Evolutionary conservation across 192 early-diverging fungal genomes (phyloP).

Genomic region (Entomortierella lignicola): DNA sequence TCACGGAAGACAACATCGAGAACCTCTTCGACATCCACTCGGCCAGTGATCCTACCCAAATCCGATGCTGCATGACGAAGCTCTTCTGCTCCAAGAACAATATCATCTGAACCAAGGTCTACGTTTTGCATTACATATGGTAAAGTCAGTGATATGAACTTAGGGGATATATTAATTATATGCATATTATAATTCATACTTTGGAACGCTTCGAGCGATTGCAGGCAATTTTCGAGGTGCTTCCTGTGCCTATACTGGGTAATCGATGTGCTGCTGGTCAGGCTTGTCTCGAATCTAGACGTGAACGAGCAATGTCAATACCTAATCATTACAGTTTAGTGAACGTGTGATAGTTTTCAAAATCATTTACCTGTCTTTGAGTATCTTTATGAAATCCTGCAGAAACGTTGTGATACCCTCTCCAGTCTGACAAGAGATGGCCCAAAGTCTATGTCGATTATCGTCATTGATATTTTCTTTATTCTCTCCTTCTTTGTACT

Average conservation of each 20-base stretch:
- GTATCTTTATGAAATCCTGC: slow-evolving; percentile 43
- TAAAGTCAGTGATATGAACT: slow-evolving; percentile 1
- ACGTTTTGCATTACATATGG: neutral
- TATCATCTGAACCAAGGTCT: slow-evolving; percentile 55
- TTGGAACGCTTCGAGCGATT: slow-evolving; percentile 58
- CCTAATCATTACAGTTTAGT: neutral
- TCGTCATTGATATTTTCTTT: slow-evolving; percentile 15
- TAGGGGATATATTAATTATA: neutral
- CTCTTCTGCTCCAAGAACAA: slow-evolving; percentile 82
- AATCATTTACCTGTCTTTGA: slow-evolving; percentile 57
- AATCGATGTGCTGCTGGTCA: slow-evolving; percentile 60
- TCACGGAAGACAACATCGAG: slow-evolving; percentile 79
- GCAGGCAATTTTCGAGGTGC: slow-evolving; percentile 67
- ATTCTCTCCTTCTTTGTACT: neutral
- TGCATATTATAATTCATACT: slow-evolving; percentile 36
- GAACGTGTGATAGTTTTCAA: neutral
- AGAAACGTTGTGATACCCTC: slow-evolving; percentile 62
- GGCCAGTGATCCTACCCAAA: slow-evolving; percentile 78
- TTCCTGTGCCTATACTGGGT: slow-evolving; percentile 77
- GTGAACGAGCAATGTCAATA: neutral
- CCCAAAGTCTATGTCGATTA: slow-evolving; percentile 43
- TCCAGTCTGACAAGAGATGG: slow-evolving; percentile 63
- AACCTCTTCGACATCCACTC: slow-evolving; percentile 78
- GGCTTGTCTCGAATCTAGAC: slow-evolving; percentile 46
- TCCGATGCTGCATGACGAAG: slow-evolving; percentile 70